Base-by-base conservation (phyloP, 768 basidiomycete species). In the Tricholoma hemisulphureum region DNA sequence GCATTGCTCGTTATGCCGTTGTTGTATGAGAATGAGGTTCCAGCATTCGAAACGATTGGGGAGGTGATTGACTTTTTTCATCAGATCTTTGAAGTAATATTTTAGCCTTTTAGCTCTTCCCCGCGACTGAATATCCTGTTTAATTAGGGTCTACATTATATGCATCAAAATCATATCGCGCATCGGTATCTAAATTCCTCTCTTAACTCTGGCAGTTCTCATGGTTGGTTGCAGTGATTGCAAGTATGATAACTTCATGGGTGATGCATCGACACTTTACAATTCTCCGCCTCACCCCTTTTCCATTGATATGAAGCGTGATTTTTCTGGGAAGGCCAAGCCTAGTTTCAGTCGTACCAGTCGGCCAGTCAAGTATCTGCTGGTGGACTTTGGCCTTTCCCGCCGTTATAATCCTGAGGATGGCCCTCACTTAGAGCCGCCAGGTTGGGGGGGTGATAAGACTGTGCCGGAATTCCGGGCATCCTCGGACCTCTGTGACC, bases 381-480 rank as follows among this genome's bases (percentile, higher is more conserved):
- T 67, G 6, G 63, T 65, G 10, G 70, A 71, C 39, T 71, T 68
- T 34, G 67, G 64, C 32, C 32, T 69, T 14, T 64, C 67, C 18
- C 46, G 53, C 8, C 58, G 50, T 18, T 71, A 65, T 57, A 49
- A 53, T 16, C 66, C 70, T 0, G 58, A 63, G 0, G 60, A 69
- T 7, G 56, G 53, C 0, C 48, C 71, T 2, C 70, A 70, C 0
- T 61, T 61, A 0, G 69, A 70, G 21, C 21, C 53, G 6, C 70
- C 72, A 0, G 66, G 73, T 1, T 63, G 63, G 43, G 77, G 80
- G 0, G 80, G 74, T 0, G 77, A 80, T 60, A 75, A 70, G 54
- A 61, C 71, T 2, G 73, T 74, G 1, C 75, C 75, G 2, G 76
- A 77, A 37, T 72, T 72, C 31, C 63, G 61, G n/a, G 54, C 60